Evolutionary conservation across 2,329 filamentous ascomycete species (phyloP).

Genomic region (Huntiella savannae): DNA sequence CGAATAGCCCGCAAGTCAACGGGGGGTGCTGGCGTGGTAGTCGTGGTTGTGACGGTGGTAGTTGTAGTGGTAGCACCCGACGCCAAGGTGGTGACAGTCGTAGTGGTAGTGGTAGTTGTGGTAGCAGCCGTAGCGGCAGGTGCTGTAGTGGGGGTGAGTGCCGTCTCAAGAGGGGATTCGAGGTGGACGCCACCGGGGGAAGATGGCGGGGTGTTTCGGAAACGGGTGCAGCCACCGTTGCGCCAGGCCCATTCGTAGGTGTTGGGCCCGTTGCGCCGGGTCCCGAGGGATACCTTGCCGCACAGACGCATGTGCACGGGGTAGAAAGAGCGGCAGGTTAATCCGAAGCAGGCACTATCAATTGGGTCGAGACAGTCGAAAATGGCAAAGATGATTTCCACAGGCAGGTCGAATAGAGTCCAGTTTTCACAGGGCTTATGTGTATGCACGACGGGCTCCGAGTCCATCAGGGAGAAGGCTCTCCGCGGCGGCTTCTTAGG

Average conservation of each 20-base stretch:
- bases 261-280: constrained; percentile 40
- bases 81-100: neutral
- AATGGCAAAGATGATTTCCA: constrained; percentile 40
- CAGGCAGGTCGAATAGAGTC: constrained; percentile 32
- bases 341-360: constrained; percentile 41
- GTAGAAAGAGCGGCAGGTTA: constrained; percentile 39
- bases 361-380: constrained; percentile 46
- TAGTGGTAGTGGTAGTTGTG: constrained; percentile 1
- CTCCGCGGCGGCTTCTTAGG: constrained; percentile 25
- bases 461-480: constrained; percentile 42
- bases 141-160: constrained; percentile 2
- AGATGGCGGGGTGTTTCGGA: constrained; percentile 1
- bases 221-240: constrained; percentile 22
- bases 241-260: constrained; percentile 46
- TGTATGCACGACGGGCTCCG: constrained; percentile 31
- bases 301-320: constrained; percentile 37
- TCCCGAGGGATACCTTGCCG: constrained; percentile 35
- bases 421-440: constrained; percentile 28
- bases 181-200: constrained; percentile 3
- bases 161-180: constrained; percentile 1
- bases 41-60: constrained; percentile 9
- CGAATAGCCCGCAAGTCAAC: constrained; percentile 27
- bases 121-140: constrained; percentile 8
- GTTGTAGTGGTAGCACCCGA: constrained; percentile 3
- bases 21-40: constrained; percentile 8